These are phyloP conservation scores for Fusarium sarcochroum DNA, from an alignment of 2,329 filamentous ascomycete genomes.

Conservation along the genomic window DNA sequence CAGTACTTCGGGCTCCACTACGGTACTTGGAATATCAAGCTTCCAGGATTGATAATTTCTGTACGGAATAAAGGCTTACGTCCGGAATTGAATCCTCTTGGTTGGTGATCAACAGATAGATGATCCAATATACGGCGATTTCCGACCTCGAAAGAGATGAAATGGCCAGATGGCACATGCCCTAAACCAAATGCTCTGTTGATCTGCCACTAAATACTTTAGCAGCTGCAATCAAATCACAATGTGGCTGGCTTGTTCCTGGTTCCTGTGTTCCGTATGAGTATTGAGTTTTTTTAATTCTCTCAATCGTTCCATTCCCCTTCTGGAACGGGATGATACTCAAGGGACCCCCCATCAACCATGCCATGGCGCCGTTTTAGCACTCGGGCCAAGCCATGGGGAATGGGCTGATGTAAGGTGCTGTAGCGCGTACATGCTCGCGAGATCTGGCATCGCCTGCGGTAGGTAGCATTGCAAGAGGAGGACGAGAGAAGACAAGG, in stretches of 20 bases:
- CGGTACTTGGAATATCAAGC: constrained; percentile 14
- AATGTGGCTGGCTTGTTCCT: constrained; percentile 10
- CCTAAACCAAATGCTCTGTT: constrained; percentile 1
- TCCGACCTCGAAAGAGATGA: constrained; percentile 18
- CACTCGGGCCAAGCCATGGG: constrained; percentile 27
- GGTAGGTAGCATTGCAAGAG: constrained; percentile 20
- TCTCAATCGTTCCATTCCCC: constrained; percentile 44
- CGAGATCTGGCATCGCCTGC: constrained; percentile 13
- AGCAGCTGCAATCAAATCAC: constrained; percentile 14
- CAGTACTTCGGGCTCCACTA: constrained; percentile 2
- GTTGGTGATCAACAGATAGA: neutral
- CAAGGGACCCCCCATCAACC: constrained; percentile 9
- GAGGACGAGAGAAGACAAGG: constrained; percentile 8
- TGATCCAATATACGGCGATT: constrained; percentile 14
- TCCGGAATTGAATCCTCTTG: neutral
- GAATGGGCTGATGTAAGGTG: constrained; percentile 46
- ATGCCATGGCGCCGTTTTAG: constrained; percentile 35
- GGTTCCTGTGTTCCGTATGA: neutral
- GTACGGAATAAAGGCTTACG: neutral
- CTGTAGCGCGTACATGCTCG: constrained; percentile 27
- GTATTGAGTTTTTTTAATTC: constrained; percentile 9
- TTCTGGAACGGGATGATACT: constrained; percentile 42
- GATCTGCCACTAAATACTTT: constrained; percentile 14
- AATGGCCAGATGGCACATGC: constrained; percentile 31
- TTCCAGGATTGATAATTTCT: constrained; percentile 1